Percentiles rank a stretch among this genome's conserved stretches.
phyloP scores from a whole-genome alignment of 139 green algal genomes.

The Chlamydomonas sp. region DNA sequence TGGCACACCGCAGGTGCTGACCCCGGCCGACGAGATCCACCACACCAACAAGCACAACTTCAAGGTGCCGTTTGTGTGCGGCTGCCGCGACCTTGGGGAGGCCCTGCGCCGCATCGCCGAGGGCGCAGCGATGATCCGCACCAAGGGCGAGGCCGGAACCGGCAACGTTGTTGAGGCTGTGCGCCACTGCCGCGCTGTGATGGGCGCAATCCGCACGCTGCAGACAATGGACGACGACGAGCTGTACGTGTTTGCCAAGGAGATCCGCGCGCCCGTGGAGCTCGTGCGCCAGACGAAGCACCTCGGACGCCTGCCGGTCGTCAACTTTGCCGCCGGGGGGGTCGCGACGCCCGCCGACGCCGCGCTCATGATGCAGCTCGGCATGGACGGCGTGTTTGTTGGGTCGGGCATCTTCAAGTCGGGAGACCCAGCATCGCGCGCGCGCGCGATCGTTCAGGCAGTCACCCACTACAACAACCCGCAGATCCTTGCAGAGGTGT shows the following conservation, averaged over 20 bases:
- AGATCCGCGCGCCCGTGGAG: constrained; percentile 87
- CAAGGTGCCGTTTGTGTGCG: constrained; percentile 98
- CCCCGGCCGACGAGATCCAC: constrained; percentile 94
- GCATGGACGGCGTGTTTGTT: constrained; percentile 98
- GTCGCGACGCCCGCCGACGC: constrained; percentile 98
- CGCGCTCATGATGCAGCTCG: constrained; percentile 98
- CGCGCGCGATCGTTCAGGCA: constrained; percentile 92
- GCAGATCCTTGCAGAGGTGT: constrained; percentile 89
- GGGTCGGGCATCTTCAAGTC: constrained; percentile 98
- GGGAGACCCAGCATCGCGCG: constrained; percentile 84
- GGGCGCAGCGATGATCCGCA: constrained; percentile 97
- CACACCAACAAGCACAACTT: constrained; percentile 99
- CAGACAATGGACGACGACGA: constrained; percentile 98
- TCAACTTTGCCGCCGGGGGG: constrained; percentile 99
- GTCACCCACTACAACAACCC: constrained; percentile 99
- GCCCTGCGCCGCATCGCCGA: constrained; percentile 93
- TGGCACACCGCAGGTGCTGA: constrained; percentile 72
- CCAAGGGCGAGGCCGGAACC: constrained; percentile 96
- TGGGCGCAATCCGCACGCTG: constrained; percentile 89
- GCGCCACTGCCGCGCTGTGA: constrained; percentile 85
- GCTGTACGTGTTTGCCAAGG: constrained; percentile 98
- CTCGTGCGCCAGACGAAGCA: constrained; percentile 86
- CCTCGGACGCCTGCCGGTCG: constrained; percentile 82
- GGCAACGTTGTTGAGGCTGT: constrained; percentile 99
- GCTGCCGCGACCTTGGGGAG: constrained; percentile 97